phyloP scores from a whole-genome alignment of 768 basidiomycete species.

The Guyanaporus albipodus region DNA sequence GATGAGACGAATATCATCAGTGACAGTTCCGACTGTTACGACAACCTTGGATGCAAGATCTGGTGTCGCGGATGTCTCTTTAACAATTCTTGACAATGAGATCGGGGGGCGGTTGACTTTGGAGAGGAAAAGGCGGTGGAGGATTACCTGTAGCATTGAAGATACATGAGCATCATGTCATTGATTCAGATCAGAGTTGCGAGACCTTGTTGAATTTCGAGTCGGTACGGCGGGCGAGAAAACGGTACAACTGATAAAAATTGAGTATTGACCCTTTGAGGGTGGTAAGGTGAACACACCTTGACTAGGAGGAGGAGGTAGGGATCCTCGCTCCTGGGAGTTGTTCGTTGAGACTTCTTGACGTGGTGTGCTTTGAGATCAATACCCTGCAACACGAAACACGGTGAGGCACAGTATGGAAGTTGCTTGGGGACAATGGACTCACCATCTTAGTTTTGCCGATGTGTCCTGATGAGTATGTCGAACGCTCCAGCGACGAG shows the following conservation, averaged over 20 bases:
- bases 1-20: constrained; percentile 88
- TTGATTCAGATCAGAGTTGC: constrained; percentile 3
- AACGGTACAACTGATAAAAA: constrained; percentile 83
- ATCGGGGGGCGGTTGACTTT: constrained; percentile 96
- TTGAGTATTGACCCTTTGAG: constrained; percentile 10
- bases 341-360: constrained; percentile 93
- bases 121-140: constrained; percentile 94
- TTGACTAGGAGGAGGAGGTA: constrained; percentile 98
- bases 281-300: constrained; percentile 43
- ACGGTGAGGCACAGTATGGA: constrained; percentile 16
- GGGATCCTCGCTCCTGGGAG: constrained; percentile 98
- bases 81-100: constrained; percentile 88
- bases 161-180: constrained; percentile 16
- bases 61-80: constrained; percentile 65
- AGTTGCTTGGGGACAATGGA: constrained; percentile 39
- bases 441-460: constrained; percentile 82
- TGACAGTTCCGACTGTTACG: constrained; percentile 87
- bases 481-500: constrained; percentile 32
- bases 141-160: constrained; percentile 61
- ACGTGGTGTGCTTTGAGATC: constrained; percentile 96
- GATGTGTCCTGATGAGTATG: constrained; percentile 47
- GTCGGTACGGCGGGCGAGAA: constrained; percentile 96
- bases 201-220: constrained; percentile 90
- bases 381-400: constrained; percentile 67
- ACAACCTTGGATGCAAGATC: constrained; percentile 79